Evolutionary conservation across 805 yeast genomes (phyloP).

Genomic region (Metschnikowia similis): DNA sequence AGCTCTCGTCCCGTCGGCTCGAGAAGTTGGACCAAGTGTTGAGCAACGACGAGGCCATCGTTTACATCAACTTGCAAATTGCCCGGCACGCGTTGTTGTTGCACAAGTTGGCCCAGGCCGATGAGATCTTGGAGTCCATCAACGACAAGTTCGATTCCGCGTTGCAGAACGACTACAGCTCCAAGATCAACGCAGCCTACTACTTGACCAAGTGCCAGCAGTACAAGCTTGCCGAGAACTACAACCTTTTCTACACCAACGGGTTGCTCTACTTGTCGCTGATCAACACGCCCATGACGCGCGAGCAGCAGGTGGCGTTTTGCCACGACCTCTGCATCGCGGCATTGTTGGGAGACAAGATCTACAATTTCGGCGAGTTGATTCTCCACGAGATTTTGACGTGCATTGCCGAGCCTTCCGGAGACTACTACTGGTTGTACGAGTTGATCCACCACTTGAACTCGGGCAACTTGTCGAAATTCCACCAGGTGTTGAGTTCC

Average conservation of each 20-base stretch:
- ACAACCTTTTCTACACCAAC: slow-evolving; percentile 75
- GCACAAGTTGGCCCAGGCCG: slow-evolving; percentile 52
- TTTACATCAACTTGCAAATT: slow-evolving; percentile 53
- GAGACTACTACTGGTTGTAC: slow-evolving; percentile 64
- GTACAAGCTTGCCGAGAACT: slow-evolving; percentile 71
- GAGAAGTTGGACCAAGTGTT: slow-evolving; percentile 29
- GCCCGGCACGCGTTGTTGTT: slow-evolving; percentile 65
- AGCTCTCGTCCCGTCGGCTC: slow-evolving; percentile 23
- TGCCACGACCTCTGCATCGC: slow-evolving; percentile 74
- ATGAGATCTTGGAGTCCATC: slow-evolving; percentile 61
- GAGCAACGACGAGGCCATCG: slow-evolving; percentile 52
- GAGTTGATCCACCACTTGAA: slow-evolving; percentile 68
- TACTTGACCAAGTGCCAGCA: slow-evolving; percentile 77
- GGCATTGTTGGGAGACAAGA: slow-evolving; percentile 85
- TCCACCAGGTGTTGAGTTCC: slow-evolving; percentile 48
- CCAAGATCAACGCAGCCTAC: slow-evolving; percentile 75
- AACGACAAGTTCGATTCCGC: slow-evolving; percentile 51
- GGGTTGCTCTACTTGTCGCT: slow-evolving; percentile 81
- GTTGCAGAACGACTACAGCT: slow-evolving; percentile 28
- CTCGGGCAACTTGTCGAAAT: slow-evolving; percentile 67
- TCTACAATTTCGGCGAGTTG: slow-evolving; percentile 94
- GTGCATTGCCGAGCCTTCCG: slow-evolving; percentile 38
- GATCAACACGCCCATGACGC: slow-evolving; percentile 42
- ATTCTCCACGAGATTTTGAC: slow-evolving; percentile 80
- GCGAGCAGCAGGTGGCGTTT: slow-evolving; percentile 41